Percentiles rank a stretch among this genome's conserved stretches.
phyloP scores from a whole-genome alignment of 2,329 filamentous ascomycete species.

The Colletotrichum endophyticum region DNA sequence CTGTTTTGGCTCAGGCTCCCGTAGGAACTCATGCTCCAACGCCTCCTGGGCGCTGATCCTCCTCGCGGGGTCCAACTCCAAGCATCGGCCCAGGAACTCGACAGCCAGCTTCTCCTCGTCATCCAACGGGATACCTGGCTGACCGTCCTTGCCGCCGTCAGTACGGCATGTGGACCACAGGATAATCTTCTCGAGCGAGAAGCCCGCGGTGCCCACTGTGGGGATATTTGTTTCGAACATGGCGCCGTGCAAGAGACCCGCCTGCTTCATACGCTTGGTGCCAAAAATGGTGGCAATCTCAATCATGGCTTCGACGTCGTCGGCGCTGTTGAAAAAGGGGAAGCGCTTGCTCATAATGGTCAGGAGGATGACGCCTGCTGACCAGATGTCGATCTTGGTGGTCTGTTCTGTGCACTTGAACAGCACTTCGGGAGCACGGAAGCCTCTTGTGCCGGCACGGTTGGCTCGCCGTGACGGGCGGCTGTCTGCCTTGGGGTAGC shows the following conservation, averaged over 20 bases:
- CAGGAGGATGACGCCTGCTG: constrained; percentile 93
- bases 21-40: constrained; percentile 73
- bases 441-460: constrained; percentile 91
- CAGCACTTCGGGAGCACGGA: constrained; percentile 93
- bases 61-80: constrained; percentile 77
- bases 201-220: constrained; percentile 84
- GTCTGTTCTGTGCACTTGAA: constrained; percentile 97
- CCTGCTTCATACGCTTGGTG: constrained; percentile 79
- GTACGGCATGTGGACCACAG: constrained; percentile 90
- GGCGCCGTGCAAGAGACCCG: constrained; percentile 84
- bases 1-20: constrained; percentile 34
- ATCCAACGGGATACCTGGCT: constrained; percentile 56
- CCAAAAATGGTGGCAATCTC: constrained; percentile 98
- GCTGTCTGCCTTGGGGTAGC: constrained; percentile 89
- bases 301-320: constrained; percentile 96
- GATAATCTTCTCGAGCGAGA: constrained; percentile 90
- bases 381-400: constrained; percentile 96
- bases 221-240: constrained; percentile 93
- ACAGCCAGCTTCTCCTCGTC: constrained; percentile 76
- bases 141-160: constrained; percentile 55
- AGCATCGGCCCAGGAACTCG: constrained; percentile 71
- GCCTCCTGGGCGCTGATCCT: constrained; percentile 79
- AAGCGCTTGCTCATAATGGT: constrained; percentile 92
- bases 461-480: constrained; percentile 90
- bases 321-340: constrained; percentile 98